Base-by-base conservation (phyloP, 73 alveolate genomes). In the Paramecium sexaurelia region DNA sequence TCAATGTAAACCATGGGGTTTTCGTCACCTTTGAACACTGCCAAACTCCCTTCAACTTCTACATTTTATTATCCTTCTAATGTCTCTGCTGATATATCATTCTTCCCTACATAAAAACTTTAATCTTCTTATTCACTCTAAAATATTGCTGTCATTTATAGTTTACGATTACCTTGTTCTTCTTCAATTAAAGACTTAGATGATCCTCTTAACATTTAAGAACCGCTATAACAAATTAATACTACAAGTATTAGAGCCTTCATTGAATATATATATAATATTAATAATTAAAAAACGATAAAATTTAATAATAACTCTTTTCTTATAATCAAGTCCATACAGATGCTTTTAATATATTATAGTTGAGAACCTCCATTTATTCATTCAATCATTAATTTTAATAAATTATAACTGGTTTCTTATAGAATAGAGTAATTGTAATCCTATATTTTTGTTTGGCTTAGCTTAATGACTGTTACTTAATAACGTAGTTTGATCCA, bases 161-260 rank as follows among this genome's bases (percentile, higher is more conserved):
- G 4, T n/a, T 19, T 17, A 20, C 20, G 10, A 36, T 9, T 78
- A 78, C 90, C 22, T 78, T 78, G 71, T 78, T 78, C 90, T 78
- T 78, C 90, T 33, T 78, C 90, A 24, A 78, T 78, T 33, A 78
- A 26, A 41, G 75, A 20, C 55, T 78, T 78, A n/a, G 75, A 9
- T 36, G 87, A 22, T n/a, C 90, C 90, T 78, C 90, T 78, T 78
- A 78, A 39, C 73, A 39, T 78, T 43, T 78, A 45, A 41, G 90
- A 78, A 17, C 47, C 83, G 26, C 83, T 9, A 78, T 26, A 78
- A 17, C 75, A 32, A 78, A 78, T 78, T 40, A 61, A 13, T 37
- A 78, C 71, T 37, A 22, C 45, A 33, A 43, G 68, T 45, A 78
- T 78, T 40, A 78, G 55, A 4, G 83, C 26, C 57, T 61, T 32